Evolutionary conservation across 805 yeast species (phyloP).

Genomic region (Lipomyces yamadae): DNA sequence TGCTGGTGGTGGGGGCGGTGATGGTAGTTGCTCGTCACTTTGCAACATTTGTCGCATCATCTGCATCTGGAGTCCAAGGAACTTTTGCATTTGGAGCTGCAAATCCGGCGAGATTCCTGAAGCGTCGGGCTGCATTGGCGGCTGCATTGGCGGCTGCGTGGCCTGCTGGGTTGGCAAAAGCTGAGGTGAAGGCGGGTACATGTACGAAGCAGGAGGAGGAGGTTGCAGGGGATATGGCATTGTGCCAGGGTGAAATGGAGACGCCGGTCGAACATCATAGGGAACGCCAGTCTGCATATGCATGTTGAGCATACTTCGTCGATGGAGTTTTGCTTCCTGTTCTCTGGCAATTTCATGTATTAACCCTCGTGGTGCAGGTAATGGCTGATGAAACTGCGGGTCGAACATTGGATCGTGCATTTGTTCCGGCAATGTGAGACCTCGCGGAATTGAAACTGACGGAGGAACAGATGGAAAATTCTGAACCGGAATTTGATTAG

Average conservation of each 20-base stretch:
- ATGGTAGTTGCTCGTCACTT: not conserved
- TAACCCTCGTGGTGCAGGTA: slow-evolving; percentile 45
- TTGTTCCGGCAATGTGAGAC: slow-evolving; percentile 26
- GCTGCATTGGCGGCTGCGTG: slow-evolving; percentile 10
- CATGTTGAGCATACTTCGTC: slow-evolving; percentile 38
- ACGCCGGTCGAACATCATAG: slow-evolving; percentile 48
- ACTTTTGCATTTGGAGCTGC: slow-evolving; percentile 32
- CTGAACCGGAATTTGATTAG: not conserved
- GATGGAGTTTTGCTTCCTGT: slow-evolving; percentile 46
- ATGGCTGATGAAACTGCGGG: not conserved
- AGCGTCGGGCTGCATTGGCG: not conserved
- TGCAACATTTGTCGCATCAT: slow-evolving; percentile 36
- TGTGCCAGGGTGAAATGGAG: not conserved
- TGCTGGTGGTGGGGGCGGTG: not conserved
- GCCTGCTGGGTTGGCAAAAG: slow-evolving; percentile 10
- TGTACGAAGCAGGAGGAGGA: slow-evolving; percentile 7
- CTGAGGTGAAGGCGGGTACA: not conserved
- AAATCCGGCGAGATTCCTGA: slow-evolving; percentile 20
- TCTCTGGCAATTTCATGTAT: slow-evolving; percentile 50
- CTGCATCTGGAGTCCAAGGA: slow-evolving; percentile 33
- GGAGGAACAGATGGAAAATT: not conserved
- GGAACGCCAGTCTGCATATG: slow-evolving; percentile 28
- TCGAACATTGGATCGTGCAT: slow-evolving; percentile 2
- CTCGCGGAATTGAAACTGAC: slow-evolving; percentile 18
- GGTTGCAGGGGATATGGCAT: slow-evolving; percentile 1